Base-by-base conservation (phyloP, 164 flowering plant genomes). In the Stephania cephalantha region DNA sequence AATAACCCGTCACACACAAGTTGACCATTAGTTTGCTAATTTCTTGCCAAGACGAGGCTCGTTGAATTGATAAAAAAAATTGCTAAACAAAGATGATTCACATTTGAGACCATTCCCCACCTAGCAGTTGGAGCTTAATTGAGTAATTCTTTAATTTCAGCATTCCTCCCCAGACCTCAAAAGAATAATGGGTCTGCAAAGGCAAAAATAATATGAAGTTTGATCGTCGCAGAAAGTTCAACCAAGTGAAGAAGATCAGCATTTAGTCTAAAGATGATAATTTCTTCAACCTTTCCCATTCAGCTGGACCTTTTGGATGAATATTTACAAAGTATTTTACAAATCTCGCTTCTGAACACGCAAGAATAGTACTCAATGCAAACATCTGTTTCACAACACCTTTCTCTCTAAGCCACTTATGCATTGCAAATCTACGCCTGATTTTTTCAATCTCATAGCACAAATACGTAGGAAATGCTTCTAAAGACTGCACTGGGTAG, bases 301-400 rank as follows among this genome's bases (percentile, higher is more conserved):
- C 82, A 75, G 85, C 79, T 77, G 78, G 86, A 44, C 98, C 97
- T 74, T 72, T 67, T 35, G 94, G 92, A 71, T 90, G 93, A n/a
- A 48, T 82, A 53, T 81, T 81, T 50, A 93, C 95, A 80, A 79
- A 84, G 20, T 30, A 64, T 55, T 53, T 78, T 18, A 83, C 29
- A 74, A 89, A 91, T 20, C 10, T 2, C 35, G 77, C 72, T 17
- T 88, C 90, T 17, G 92, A 77, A 83, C 81, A 75, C 20, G 83
- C 82, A 69, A 90, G 66, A 22, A 90, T 58, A 22, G 91, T 86
- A 76, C 87, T 83, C 83, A 89, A 77, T 12, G 90, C 76, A 71
- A 84, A 71, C 22, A 2, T 48, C 20, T 86, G 85, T 4, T 77
- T 79, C 46, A 68, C 90, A 44, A 18, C 55, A 25, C 86, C 89